Evolutionary conservation across 225 moss, liverwort and hornwort genomes (phyloP).

Genomic region (Thuidium tamariscinum): DNA sequence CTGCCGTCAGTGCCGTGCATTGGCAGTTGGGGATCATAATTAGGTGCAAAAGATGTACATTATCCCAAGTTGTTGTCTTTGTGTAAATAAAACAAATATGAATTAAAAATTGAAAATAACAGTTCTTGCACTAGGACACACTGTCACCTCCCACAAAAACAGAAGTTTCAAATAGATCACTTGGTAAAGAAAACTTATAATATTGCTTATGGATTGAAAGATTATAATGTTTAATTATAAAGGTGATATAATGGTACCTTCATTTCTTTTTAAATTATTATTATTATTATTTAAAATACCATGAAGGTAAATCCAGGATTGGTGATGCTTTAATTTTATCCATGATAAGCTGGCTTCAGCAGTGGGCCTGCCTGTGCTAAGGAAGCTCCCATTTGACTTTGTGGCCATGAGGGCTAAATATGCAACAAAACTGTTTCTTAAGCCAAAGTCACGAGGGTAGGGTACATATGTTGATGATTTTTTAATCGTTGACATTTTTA

Average conservation of each 20-base stretch:
- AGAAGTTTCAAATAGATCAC: background rate
- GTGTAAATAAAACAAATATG: background rate
- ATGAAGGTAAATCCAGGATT: no score
- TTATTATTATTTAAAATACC: no score
- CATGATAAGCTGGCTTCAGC: background rate
- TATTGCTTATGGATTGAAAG: no score
- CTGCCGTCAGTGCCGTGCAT: no score
- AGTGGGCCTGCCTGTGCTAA: background rate
- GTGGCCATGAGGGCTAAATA: background rate
- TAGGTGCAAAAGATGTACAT: background rate
- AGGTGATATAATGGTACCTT: no score
- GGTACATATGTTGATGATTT: background rate
- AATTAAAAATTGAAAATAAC: background rate
- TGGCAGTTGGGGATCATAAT: no score
- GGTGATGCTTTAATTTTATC: background rate
- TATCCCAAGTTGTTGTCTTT: background rate
- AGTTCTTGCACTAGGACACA: background rate
- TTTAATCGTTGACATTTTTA: background rate
- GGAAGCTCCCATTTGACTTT: background rate
- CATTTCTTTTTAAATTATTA: no score
- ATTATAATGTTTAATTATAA: no score
- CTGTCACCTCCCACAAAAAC: background rate
- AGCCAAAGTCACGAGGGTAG: background rate
- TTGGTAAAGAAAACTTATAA: no score
- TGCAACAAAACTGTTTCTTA: background rate